Base-by-base conservation (phyloP, 345 rosid species). In the Pelargonium nanum region DNA sequence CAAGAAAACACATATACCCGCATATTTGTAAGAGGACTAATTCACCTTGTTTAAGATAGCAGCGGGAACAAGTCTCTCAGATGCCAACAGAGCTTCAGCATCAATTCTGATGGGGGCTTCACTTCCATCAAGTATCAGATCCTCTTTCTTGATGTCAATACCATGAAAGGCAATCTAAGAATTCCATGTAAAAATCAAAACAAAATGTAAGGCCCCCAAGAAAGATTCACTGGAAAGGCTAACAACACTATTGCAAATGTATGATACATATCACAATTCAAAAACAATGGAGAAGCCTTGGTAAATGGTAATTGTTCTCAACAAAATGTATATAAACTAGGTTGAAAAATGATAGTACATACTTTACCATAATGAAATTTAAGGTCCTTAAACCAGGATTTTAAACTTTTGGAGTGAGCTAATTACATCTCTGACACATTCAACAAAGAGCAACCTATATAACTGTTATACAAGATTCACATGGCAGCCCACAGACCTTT, bases 91-190 rank as follows among this genome's bases (percentile, higher is more conserved):
- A 51, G 89, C 87, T 81, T 86, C 90, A 70, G 82, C 84, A 72
- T 81, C 90, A 66, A 93, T 85, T 69, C 89, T 87, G 65, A 77
- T 63, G 55, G 99, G 99, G 61, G 96, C 94, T 61, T 89, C 99
- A 77, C 99, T 93, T 65, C 99, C 99, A 75, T 93, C 92, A 48
- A 93, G 97, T 61, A 89, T 56, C 50, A 90, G 75, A 60, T 93
- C 95, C 64, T 86, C 89, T 77, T 78, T 84, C 62, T 76, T 73
- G 65, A 93, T 68, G 59, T 72, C 79, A 72, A 93, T 87, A 61
- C 99, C 99, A 72, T 87, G 97, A 75, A 93, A 93, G 59, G 26
- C 71, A 59, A 93, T 80, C 99, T 93, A 64, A 24, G 58, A 58
- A 66, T 52, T 57, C 59, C 40, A 21, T 9, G n/a, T n/a, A n/a